Evolutionary conservation across 2,329 filamentous ascomycete genomes (phyloP).

Genomic region (Stromatinia cepivora): DNA sequence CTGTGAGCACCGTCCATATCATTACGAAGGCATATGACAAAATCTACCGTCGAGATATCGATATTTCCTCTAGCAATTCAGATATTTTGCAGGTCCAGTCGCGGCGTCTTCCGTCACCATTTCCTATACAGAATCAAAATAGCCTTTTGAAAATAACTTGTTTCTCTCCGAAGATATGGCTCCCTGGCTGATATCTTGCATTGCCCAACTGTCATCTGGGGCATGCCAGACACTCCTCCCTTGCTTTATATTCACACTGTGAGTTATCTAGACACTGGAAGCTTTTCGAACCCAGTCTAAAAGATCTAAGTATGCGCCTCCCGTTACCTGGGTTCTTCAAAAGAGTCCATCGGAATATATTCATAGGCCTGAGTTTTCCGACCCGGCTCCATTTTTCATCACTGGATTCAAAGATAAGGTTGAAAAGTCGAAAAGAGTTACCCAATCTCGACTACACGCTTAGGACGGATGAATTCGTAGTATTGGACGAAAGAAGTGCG

Average conservation of each 20-base stretch:
- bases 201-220: not conserved
- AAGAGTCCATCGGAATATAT: not conserved
- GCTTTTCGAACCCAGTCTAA: not conserved
- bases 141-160: fast-evolving
- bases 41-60: too few species aligned
- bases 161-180: not conserved
- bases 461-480: not conserved
- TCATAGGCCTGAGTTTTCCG: not conserved
- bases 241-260: not conserved
- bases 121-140: not conserved
- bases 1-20: too few species aligned
- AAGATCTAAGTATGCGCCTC: not conserved
- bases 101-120: not conserved
- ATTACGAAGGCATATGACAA: too few species aligned
- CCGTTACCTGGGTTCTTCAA: not conserved
- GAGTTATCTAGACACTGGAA: not conserved
- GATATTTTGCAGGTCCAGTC: too few species aligned
- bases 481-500: not conserved
- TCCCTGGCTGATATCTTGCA: not conserved
- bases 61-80: too few species aligned
- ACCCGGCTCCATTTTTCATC: not conserved
- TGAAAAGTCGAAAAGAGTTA: not conserved
- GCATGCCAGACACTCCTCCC: not conserved
- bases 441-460: not conserved
- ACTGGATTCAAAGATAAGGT: not conserved